These are phyloP conservation scores for Pseudozyma hubeiensis DNA, from an alignment of 1,284 basidiomycete genomes.

Conservation along the genomic window DNA sequence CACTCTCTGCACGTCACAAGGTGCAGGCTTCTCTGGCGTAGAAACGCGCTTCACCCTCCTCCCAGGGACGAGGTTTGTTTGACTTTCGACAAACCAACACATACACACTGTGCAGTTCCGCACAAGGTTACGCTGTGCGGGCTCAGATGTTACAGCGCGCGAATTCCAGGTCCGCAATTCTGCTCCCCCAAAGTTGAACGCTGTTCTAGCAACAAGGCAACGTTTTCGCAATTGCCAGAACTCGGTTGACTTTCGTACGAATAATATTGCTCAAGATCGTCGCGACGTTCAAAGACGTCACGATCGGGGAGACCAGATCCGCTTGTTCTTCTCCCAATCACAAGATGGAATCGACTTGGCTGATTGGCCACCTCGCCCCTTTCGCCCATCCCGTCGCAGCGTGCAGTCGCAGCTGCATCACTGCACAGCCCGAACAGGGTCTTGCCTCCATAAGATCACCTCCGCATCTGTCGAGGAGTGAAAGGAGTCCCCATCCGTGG, in stretches of 20 bases:
- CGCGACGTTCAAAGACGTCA: too few relatives aligned
- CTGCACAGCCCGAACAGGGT: slow-evolving; percentile 37
- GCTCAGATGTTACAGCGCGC: not conserved
- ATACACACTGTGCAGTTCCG: not conserved
- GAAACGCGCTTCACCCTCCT: not conserved
- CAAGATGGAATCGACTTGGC: too few relatives aligned
- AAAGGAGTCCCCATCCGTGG: not conserved
- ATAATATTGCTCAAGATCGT: not conserved
- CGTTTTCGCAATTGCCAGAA: slow-evolving; percentile 5
- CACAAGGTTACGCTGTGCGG: not conserved
- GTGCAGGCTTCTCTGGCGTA: too few relatives aligned
- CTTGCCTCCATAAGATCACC: slow-evolving; percentile 39
- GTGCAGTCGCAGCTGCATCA: slow-evolving; percentile 7
- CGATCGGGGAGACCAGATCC: too few relatives aligned
- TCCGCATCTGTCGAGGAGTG: slow-evolving; percentile 19
- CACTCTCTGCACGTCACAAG: slow-evolving; percentile 1
- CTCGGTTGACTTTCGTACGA: slow-evolving; percentile 5
- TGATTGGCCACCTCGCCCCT: not conserved
- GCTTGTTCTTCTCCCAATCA: too few relatives aligned
- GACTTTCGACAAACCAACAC: slow-evolving; percentile 14
- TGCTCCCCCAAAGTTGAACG: slow-evolving; percentile 41
- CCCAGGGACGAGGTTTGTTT: slow-evolving; percentile 7
- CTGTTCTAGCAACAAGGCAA: slow-evolving; percentile 27
- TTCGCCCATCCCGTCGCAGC: too few relatives aligned
- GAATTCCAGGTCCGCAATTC: not conserved